Base-by-base conservation (phyloP, 257 asterid species). In the Craterostigma plantagineum region DNA sequence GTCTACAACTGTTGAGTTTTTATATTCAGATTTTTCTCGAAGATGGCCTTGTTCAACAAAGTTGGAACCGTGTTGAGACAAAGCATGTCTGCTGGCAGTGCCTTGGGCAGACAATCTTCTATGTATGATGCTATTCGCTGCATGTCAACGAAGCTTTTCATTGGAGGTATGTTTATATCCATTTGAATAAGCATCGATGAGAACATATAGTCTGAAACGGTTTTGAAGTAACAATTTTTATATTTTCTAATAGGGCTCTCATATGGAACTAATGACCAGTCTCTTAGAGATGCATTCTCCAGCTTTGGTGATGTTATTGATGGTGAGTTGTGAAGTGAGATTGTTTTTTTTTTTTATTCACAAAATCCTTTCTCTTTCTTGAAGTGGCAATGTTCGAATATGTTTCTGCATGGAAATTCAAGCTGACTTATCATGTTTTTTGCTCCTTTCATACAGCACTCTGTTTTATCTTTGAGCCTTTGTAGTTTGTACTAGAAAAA, bases 141-240 rank as follows among this genome's bases (percentile, higher is more conserved):
- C 91, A 78, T 86, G 93, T 69, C 94, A 10, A 40, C 74, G 1
- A 78, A 67, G 67, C 92, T 78, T 43, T 78, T 75, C 34, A 15
- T 81, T 36, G 87, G 91, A 50, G 94, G 94, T 86, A 23, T 23
- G 30, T 23, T 2, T 23, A 23, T 23, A 23, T 23, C 30, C 30
- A 23, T 23, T 23, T n/a, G n/a, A n/a, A n/a, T n/a, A 6, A 23
- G 30, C 30, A 23, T 23, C 4, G 6, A 23, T 23, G 2, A 23
- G 4, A 23, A 23, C 30, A 23, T 23, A 2, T 23, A 2, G 30
- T 23, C 30, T 23, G 4, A 23, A 23, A n/a, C n/a, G n/a, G n/a
- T n/a, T n/a, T n/a, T n/a, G 30, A 23, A 6, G 30, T 23, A 23
- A 23, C 30, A 23, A 23, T 6, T 2, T 23, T 23, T 23, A 23